Evolutionary conservation across 371 early-diverging fungal genomes (phyloP).

Genomic region (Actinomucor elegans): DNA sequence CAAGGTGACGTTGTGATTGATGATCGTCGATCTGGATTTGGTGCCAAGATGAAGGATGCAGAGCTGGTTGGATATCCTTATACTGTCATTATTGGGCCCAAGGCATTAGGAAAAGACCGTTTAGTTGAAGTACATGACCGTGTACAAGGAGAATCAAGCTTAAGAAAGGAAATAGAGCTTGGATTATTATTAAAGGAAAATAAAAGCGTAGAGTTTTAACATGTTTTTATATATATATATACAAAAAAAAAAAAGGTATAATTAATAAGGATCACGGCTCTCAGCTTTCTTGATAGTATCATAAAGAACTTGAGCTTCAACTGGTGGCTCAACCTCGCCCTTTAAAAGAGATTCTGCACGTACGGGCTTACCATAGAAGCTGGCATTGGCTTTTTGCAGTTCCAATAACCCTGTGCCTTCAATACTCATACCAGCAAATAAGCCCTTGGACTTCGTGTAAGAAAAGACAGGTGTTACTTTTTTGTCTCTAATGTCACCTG

Average conservation of each 20-base stretch:
- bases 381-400: slow-evolving; percentile 53
- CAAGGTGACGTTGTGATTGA: slow-evolving; percentile 55
- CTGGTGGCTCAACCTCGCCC: slow-evolving; percentile 30
- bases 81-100: slow-evolving; percentile 66
- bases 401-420: slow-evolving; percentile 61
- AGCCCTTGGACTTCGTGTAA: slow-evolving; percentile 74
- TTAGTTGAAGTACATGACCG: slow-evolving; percentile 66
- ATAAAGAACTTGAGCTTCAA: slow-evolving; percentile 34
- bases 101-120: slow-evolving; percentile 39
- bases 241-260: neutral
- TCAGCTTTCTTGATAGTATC: slow-evolving; percentile 42
- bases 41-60: slow-evolving; percentile 75
- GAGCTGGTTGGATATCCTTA: slow-evolving; percentile 75
- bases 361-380: slow-evolving; percentile 53
- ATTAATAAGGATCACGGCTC: slow-evolving; percentile 38
- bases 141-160: slow-evolving; percentile 38
- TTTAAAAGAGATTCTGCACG: slow-evolving; percentile 50
- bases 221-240: neutral
- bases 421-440: slow-evolving; percentile 70
- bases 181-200: no score
- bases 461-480: slow-evolving; percentile 56
- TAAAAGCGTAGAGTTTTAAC: no score
- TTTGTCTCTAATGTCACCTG: slow-evolving; percentile 48
- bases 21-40: slow-evolving; percentile 63
- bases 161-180: no score